These are phyloP conservation scores for Wallacemonas collosoma DNA, from an alignment of 208 protist species.

Conservation along the genomic window DNA sequence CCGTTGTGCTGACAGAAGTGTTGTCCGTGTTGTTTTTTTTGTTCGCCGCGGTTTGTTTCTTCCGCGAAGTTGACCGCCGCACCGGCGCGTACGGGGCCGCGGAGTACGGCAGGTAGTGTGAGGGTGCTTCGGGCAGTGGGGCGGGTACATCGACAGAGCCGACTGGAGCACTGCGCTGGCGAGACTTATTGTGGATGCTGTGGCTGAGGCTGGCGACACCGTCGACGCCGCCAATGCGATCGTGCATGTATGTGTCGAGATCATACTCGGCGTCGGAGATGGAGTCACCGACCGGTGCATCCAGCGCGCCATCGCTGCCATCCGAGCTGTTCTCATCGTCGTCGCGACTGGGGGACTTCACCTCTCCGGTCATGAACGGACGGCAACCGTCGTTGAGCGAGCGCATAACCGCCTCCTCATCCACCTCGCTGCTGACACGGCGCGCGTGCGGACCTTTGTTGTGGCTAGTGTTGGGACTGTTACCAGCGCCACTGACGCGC, in stretches of 20 bases:
- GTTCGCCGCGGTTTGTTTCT: background rate
- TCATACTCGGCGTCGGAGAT: background rate
- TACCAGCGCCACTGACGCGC: background rate
- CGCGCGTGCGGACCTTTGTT: background rate
- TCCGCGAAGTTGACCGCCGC: background rate
- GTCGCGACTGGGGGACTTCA: background rate
- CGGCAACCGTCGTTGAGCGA: background rate
- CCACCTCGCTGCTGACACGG: background rate
- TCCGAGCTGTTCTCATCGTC: background rate
- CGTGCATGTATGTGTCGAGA: background rate
- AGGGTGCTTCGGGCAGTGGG: background rate
- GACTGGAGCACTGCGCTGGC: background rate
- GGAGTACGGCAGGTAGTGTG: constrained; percentile 18
- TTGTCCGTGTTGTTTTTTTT: background rate
- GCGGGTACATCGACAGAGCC: background rate
- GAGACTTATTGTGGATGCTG: background rate
- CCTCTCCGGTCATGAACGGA: background rate
- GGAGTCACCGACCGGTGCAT: background rate
- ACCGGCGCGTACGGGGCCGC: constrained; percentile 7
- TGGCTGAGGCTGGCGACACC: background rate
- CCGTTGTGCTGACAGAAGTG: background rate
- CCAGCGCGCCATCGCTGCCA: no score
- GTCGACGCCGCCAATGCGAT: background rate
- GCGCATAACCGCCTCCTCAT: background rate
- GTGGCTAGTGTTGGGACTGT: background rate